A percentile compares a stretch with the other conserved stretches of the same genome.
phyloP scores from a whole-genome alignment of 2,329 filamentous ascomycete species.

The Colletotrichum liriopes region DNA sequence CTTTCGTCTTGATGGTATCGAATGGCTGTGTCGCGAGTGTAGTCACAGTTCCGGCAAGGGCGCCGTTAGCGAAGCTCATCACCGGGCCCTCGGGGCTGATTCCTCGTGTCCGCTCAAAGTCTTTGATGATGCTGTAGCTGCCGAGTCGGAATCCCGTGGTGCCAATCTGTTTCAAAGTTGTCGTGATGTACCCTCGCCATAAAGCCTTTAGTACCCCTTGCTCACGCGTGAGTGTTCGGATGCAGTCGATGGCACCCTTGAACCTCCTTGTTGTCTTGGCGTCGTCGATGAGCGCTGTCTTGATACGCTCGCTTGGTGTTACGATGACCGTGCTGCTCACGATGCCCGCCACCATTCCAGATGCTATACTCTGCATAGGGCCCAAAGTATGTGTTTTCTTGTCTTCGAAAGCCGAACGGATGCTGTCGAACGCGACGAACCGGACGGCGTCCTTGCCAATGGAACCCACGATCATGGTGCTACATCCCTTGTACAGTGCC shows the following conservation, averaged over 20 bases:
- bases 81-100: constrained; percentile 13
- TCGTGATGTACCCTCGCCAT: constrained; percentile 32
- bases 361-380: constrained; percentile 24
- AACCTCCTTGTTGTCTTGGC: constrained; percentile 27
- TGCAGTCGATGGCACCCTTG: constrained; percentile 10
- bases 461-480: constrained; percentile 34
- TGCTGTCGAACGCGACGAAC: constrained; percentile 35
- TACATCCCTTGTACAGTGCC: constrained; percentile 34
- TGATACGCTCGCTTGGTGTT: constrained; percentile 32
- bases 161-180: constrained; percentile 30
- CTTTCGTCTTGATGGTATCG: constrained; percentile 34
- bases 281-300: constrained; percentile 36
- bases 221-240: constrained; percentile 17
- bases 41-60: constrained; percentile 28
- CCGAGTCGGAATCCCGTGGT: constrained; percentile 34
- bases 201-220: constrained; percentile 16
- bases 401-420: constrained; percentile 22
- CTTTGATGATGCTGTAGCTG: constrained; percentile 38
- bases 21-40: constrained; percentile 35
- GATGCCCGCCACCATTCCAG: constrained; percentile 27
- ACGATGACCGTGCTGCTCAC: constrained; percentile 31
- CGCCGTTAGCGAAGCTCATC: constrained; percentile 35
- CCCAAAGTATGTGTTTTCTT: constrained; percentile 13
- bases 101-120: constrained; percentile 23
- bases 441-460: constrained; percentile 35